These are phyloP conservation scores for Bidens hawaiensis DNA, from an alignment of 140 eudicot genomes.

Conservation along the genomic window DNA sequence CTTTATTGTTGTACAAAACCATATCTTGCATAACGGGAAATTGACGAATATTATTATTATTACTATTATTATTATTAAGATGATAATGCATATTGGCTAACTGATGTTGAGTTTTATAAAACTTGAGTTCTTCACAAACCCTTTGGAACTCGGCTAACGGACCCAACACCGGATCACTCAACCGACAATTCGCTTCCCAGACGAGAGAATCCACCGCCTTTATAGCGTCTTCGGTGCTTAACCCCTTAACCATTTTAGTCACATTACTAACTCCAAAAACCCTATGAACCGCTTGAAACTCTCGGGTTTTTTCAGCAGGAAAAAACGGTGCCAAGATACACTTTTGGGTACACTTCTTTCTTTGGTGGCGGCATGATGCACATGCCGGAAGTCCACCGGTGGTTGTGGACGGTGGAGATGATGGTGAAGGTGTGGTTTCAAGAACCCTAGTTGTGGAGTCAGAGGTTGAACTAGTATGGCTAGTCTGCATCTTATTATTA, in stretches of 20 bases:
- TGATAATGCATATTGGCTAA: conserved; percentile 22
- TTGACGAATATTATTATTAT: conserved; percentile 18
- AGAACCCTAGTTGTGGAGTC: conserved; percentile 29
- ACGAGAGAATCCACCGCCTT: conserved; percentile 63
- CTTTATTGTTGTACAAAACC: conserved; percentile 26
- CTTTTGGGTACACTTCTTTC: conserved; percentile 74
- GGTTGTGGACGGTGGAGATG: conserved; percentile 30
- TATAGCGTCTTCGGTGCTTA: conserved; percentile 44
- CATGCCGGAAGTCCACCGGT: conserved; percentile 47
- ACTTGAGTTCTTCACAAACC: conserved; percentile 57
- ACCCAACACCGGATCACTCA: conserved; percentile 68
- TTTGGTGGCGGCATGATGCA: conserved; percentile 95
- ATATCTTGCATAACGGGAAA: conserved; percentile 32
- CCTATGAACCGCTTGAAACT: conserved; percentile 81
- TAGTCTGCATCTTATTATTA: conserved; percentile 24
- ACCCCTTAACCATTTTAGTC: conserved; percentile 46
- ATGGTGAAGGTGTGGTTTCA: conserved; percentile 24
- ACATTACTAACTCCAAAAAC: conserved; percentile 81
- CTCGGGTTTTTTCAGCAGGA: conserved; percentile 61
- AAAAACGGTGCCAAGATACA: conserved; percentile 76
- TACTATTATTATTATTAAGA: too few relatives aligned
- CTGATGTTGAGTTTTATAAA: conserved; percentile 46
- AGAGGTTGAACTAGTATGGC: conserved; percentile 11
- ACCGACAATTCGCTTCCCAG: conserved; percentile 81
- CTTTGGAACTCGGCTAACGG: conserved; percentile 63